phyloP scores from a whole-genome alignment of 148 eudicot genomes.

The Vaccinium vitisidaea region DNA sequence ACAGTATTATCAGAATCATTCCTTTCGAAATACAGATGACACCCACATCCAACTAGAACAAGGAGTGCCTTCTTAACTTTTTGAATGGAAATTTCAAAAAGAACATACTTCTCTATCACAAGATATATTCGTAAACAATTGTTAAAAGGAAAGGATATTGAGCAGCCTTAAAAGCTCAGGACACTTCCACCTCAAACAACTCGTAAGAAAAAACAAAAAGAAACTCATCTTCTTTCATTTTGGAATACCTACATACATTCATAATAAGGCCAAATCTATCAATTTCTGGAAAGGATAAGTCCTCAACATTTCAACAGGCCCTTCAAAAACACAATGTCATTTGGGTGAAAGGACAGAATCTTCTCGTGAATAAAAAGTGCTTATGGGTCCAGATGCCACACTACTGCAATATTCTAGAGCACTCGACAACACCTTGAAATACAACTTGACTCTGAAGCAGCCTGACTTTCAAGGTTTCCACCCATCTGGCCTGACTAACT shows the following conservation, averaged over 20 bases:
- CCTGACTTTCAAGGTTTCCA: neutral
- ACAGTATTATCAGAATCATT: neutral
- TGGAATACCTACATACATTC: neutral
- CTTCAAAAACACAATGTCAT: neutral
- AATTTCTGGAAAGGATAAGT: neutral
- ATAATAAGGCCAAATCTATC: neutral
- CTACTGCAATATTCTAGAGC: neutral
- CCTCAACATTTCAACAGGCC: too few relatives aligned
- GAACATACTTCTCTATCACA: neutral
- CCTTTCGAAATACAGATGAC: neutral
- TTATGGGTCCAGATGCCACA: neutral
- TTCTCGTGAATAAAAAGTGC: neutral
- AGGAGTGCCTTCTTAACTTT: neutral
- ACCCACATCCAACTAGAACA: constrained; percentile 4
- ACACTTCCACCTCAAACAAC: neutral
- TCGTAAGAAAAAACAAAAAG: neutral
- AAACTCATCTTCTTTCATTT: neutral
- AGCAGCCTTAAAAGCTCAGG: neutral
- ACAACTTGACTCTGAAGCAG: neutral
- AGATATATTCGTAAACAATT: neutral
- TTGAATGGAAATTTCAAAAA: neutral
- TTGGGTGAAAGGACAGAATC: neutral
- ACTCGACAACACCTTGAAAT: neutral
- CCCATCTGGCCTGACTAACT: neutral
- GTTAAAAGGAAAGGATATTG: neutral